Base-by-base conservation (phyloP, 768 basidiomycete species). In the Kwoniella europaea region DNA sequence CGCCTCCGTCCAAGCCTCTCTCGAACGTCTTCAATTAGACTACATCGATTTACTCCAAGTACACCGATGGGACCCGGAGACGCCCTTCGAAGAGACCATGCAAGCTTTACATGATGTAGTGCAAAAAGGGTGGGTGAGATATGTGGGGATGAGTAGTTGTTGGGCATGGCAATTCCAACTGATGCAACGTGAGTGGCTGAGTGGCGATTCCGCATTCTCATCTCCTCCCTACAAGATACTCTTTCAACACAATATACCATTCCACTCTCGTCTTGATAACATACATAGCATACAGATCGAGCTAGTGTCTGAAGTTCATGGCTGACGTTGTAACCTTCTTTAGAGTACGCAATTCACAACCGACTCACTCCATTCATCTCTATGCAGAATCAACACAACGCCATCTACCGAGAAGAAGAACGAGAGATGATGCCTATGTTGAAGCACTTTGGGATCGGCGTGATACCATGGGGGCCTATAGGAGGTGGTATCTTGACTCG, bases 21-120 rank as follows among this genome's bases (percentile, higher is more conserved):
- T 92, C 71, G 83, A 89, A 76, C 87, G 91, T 10, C 86, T 92
- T 3, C 89, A 90, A 57, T 82, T 91, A n/a, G 91, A 92, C 62
- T 91, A 92, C 74, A 86, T 92, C 75, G 92, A 92, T 74, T 82
- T 92, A 2, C 84, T 92, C 7, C 91, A 92, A 84, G 90, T 63
- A 86, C 75, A 72, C 85, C 85, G 88, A 18, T 89, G 89, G 72
- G 89, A 89, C 74, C 63, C 83, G 18, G 84, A 88, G 4, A 90
- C 89, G 0, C 89, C 89, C 0, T 88, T 90, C 52, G 87, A 87
- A 56, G 89, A 88, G 78, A 88, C 85, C 74, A 86, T 86, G 85
- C 77, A 84, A 66, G 85, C 85, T 0, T 75, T 86, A 2, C 85
- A 86, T 72, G 85, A 85, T 65, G 80, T 86, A 20, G 85, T 85